These are phyloP conservation scores for Botrytis elliptica DNA, from an alignment of 2,329 filamentous ascomycete species.

Conservation along the genomic window DNA sequence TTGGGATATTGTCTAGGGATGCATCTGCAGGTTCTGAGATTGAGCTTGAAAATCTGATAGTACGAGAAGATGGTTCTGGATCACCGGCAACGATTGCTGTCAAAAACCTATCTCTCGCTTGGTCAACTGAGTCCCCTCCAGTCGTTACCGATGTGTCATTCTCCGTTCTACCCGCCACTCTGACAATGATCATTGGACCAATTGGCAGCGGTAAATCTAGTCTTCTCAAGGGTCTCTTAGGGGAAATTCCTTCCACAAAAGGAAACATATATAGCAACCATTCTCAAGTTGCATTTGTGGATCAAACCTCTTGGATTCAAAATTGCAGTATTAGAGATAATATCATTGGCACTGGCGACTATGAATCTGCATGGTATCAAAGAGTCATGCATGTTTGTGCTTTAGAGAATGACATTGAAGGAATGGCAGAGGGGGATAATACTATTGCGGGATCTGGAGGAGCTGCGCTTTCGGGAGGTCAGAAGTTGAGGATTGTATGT, in stretches of 20 bases:
- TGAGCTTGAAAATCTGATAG: not conserved
- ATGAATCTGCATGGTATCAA: constrained; percentile 59
- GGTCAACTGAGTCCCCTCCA: not conserved
- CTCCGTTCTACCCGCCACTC: not conserved
- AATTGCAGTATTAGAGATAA: constrained; percentile 44
- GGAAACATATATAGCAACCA: constrained; percentile 27
- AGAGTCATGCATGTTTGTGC: constrained; percentile 64
- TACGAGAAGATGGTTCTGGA: not conserved
- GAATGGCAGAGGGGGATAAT: constrained; percentile 55
- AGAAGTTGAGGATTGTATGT: constrained; percentile 68
- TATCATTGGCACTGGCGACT: constrained; percentile 43
- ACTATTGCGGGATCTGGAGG: constrained; percentile 73
- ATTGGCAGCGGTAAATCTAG: constrained; percentile 37
- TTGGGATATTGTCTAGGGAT: not conserved
- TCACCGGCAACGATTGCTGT: not conserved
- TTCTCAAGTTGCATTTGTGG: constrained; percentile 42
- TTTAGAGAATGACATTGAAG: constrained; percentile 54
- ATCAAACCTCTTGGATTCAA: constrained; percentile 47
- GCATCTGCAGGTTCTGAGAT: not conserved
- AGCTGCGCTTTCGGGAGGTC: constrained; percentile 73
- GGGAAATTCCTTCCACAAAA: constrained; percentile 28
- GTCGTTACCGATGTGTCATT: not conserved
- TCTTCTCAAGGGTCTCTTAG: constrained; percentile 32
- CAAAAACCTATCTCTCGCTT: not conserved
- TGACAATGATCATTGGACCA: constrained; percentile 39